phyloP scores from a whole-genome alignment of 306 rosid species.

The Arachis hypogaea region DNA sequence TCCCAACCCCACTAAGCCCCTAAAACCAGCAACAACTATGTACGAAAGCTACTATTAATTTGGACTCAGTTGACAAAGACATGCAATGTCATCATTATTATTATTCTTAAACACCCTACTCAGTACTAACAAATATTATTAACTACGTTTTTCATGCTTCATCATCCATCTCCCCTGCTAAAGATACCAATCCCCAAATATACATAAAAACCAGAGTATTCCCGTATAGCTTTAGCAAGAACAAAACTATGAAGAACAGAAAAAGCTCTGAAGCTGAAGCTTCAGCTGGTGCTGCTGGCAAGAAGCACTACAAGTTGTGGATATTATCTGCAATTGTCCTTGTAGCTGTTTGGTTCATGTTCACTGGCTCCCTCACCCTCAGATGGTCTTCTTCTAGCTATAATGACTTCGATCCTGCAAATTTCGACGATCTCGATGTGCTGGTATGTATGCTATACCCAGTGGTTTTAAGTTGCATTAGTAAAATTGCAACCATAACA shows the following conservation, averaged over 20 bases:
- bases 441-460: slow-evolving; percentile 55
- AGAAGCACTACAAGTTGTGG: slow-evolving; percentile 66
- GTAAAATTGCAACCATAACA: no score
- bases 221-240: background rate
- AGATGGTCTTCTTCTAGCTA: slow-evolving; percentile 57
- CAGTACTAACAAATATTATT: no score
- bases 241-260: background rate
- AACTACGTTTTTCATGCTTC: background rate
- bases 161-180: background rate
- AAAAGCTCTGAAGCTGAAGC: background rate
- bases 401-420: slow-evolving; percentile 38
- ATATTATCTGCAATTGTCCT: slow-evolving; percentile 53
- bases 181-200: background rate
- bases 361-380: slow-evolving; percentile 79
- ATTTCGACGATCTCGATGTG: slow-evolving; percentile 66
- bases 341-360: slow-evolving; percentile 78
- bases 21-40: background rate
- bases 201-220: background rate
- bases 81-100: background rate
- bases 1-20: slow-evolving; percentile 4
- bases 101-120: no score
- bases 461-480: no score
- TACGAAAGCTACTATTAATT: background rate
- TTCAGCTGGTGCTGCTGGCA: background rate
- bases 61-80: background rate